Evolutionary conservation across 768 basidiomycete genomes (phyloP).

Genomic region (Naganishia kalamii): DNA sequence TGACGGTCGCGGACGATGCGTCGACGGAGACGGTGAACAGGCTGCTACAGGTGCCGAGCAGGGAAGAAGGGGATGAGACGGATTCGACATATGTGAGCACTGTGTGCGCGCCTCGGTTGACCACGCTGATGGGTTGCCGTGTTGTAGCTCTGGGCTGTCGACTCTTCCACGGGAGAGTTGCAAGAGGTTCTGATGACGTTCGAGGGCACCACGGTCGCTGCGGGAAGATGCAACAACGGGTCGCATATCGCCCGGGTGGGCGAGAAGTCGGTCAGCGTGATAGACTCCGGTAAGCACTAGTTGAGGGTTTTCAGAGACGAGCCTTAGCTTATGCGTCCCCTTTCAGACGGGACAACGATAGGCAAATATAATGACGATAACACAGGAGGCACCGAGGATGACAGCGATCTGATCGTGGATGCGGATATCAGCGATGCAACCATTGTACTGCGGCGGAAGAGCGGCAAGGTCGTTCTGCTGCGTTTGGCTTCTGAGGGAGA

Average conservation of each 20-base stretch:
- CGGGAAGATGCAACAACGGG: background rate
- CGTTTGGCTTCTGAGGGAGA: background rate
- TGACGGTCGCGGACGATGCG: background rate
- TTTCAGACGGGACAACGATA: background rate
- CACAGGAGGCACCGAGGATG: background rate
- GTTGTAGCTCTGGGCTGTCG: slow-evolving; percentile 7
- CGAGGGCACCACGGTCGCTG: background rate
- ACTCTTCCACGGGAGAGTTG: background rate
- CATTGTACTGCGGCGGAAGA: background rate
- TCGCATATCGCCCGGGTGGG: background rate
- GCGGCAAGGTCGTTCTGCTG: background rate
- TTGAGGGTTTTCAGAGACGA: background rate
- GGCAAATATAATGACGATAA: background rate
- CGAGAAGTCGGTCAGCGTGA: slow-evolving; percentile 2
- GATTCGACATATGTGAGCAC: background rate
- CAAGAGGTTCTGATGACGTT: background rate
- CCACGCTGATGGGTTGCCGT: background rate
- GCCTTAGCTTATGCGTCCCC: background rate
- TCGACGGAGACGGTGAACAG: background rate
- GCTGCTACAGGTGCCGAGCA: background rate
- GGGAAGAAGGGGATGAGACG: background rate
- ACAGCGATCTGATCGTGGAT: background rate
- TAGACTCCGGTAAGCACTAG: background rate
- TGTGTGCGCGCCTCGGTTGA: background rate
- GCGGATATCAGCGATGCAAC: background rate